Percentiles rank a stretch among this genome's conserved stretches.
Evolutionary conservation across 2,329 filamentous ascomycete genomes (phyloP).

Genomic region (Aspergillus caelatus): DNA sequence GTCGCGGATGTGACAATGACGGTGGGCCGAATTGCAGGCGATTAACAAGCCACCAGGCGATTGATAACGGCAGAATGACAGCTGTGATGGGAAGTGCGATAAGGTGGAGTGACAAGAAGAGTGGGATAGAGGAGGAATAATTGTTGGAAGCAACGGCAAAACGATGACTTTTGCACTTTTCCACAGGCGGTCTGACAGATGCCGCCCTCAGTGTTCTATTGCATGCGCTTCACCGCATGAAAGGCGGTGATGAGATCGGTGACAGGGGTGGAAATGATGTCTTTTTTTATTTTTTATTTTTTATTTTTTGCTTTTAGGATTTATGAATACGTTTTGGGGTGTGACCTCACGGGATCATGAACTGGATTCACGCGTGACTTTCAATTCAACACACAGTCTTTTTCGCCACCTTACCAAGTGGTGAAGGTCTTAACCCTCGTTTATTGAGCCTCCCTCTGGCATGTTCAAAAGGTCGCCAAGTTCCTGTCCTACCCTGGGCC

Average conservation of each 20-base stretch:
- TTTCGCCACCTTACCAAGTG: neutral
- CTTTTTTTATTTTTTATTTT: neutral
- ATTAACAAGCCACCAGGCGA: neutral
- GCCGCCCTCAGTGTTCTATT: conserved; percentile 20
- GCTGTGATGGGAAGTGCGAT: conserved; percentile 8
- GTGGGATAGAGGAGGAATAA: conserved; percentile 25
- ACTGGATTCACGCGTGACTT: neutral
- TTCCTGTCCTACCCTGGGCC: conserved; percentile 3
- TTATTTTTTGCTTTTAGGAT: neutral
- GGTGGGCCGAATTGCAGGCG: neutral
- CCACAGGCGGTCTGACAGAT: conserved; percentile 38
- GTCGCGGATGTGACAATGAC: neutral
- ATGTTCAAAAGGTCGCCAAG: neutral
- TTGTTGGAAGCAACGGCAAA: conserved; percentile 36
- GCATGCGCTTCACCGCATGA: conserved; percentile 41
- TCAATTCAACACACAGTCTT: neutral
- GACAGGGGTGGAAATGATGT: conserved; percentile 11
- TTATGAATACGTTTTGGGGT: neutral
- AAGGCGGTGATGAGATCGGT: conserved; percentile 42
- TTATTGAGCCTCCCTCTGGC: conserved; percentile 3
- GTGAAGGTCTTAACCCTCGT: neutral
- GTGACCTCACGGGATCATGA: neutral
- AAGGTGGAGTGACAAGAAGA: conserved; percentile 14
- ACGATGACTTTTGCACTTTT: conserved; percentile 28
- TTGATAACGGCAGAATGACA: neutral